Evolutionary conservation across 495 filamentous ascomycete species (phyloP).

Genomic region (Lindgomyces ingoldianus): DNA sequence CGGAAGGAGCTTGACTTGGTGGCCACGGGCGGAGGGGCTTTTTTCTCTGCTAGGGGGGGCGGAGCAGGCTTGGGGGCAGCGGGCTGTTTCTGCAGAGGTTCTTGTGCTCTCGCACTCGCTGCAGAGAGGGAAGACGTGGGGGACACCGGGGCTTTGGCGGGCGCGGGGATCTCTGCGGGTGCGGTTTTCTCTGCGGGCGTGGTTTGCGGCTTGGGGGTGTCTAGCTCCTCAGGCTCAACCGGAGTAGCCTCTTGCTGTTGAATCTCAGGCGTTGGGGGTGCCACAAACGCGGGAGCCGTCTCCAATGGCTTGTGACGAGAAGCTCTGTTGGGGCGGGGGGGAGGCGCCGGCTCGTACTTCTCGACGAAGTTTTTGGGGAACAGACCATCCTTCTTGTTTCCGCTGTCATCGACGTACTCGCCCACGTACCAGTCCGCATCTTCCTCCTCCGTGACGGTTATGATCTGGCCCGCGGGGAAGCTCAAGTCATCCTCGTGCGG

Average conservation of each 20-base stretch:
- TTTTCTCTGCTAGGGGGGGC: conserved; percentile 42
- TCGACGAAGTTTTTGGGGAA: conserved; percentile 98
- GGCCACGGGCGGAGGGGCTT: conserved; percentile 63
- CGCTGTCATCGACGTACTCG: conserved; percentile 76
- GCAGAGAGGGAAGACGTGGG: conserved; percentile 28
- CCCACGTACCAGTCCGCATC: conserved; percentile 95
- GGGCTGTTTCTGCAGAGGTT: conserved; percentile 39
- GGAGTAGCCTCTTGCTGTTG: conserved; percentile 42
- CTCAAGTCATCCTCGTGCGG: conserved; percentile 90
- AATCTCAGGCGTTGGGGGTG: conserved; percentile 29
- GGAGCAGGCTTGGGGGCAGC: conserved; percentile 54
- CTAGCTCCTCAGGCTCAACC: conserved; percentile 43
- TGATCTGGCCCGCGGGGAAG: conserved; percentile 81
- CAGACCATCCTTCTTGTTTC: conserved; percentile 77
- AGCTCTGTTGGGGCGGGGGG: conserved; percentile 75
- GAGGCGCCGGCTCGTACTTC: conserved; percentile 85
- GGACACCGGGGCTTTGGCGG: conserved; percentile 17
- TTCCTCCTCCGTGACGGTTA: conserved; percentile 89
- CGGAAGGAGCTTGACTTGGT: conserved; percentile 90
- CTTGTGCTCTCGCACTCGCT: conserved; percentile 12
- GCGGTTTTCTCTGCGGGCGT: conserved; percentile 35
- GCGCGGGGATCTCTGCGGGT: conserved; percentile 32
- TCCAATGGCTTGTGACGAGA: conserved; percentile 72
- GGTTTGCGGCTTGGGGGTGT: conserved; percentile 42
- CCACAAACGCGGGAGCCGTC: conserved; percentile 45